These are phyloP conservation scores for Coprinopsis cinerea DNA, from an alignment of 768 basidiomycete species.

Conservation along the genomic window DNA sequence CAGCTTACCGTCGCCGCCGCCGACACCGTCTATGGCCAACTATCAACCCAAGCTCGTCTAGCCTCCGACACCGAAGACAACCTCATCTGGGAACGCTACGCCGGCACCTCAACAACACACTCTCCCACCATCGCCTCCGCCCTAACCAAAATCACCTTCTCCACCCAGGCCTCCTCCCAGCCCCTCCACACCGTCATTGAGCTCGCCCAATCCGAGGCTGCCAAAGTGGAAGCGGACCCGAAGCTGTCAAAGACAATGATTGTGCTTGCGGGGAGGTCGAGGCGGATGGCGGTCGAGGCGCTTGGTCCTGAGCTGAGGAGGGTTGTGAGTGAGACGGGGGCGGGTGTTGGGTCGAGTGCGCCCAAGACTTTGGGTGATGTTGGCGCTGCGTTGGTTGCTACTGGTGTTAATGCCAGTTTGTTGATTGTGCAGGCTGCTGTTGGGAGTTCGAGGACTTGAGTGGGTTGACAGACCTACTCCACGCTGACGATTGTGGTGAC, in stretches of 20 bases:
- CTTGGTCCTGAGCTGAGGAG: slow-evolving; percentile 54
- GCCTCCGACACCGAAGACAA: slow-evolving; percentile 82
- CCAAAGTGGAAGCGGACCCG: slow-evolving; percentile 18
- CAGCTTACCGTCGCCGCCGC: slow-evolving; percentile 43
- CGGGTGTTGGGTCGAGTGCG: slow-evolving; percentile 47
- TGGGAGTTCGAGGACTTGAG: not conserved
- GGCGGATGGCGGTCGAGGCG: slow-evolving; percentile 56
- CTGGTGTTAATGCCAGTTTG: slow-evolving; percentile 43
- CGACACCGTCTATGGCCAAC: slow-evolving; percentile 69
- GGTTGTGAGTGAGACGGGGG: slow-evolving; percentile 35
- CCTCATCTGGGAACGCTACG: slow-evolving; percentile 65
- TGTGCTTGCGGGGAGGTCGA: slow-evolving; percentile 67
- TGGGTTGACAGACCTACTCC: not conserved
- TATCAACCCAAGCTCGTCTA: slow-evolving; percentile 58
- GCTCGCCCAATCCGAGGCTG: slow-evolving; percentile 24
- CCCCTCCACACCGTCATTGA: slow-evolving; percentile 57
- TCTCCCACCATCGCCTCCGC: slow-evolving; percentile 23
- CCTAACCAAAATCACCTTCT: slow-evolving; percentile 61
- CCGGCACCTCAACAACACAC: slow-evolving; percentile 18
- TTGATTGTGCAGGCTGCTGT: slow-evolving; percentile 49
- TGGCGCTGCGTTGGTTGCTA: slow-evolving; percentile 60
- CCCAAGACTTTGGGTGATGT: slow-evolving; percentile 74
- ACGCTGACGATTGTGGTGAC: too few relatives aligned
- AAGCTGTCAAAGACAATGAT: slow-evolving; percentile 41
- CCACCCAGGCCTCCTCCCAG: slow-evolving; percentile 37